A percentile compares a stretch with the other conserved stretches of the same genome.
phyloP scores from a whole-genome alignment of 2,329 filamentous ascomycete genomes.

The Fusarium nurragi region DNA sequence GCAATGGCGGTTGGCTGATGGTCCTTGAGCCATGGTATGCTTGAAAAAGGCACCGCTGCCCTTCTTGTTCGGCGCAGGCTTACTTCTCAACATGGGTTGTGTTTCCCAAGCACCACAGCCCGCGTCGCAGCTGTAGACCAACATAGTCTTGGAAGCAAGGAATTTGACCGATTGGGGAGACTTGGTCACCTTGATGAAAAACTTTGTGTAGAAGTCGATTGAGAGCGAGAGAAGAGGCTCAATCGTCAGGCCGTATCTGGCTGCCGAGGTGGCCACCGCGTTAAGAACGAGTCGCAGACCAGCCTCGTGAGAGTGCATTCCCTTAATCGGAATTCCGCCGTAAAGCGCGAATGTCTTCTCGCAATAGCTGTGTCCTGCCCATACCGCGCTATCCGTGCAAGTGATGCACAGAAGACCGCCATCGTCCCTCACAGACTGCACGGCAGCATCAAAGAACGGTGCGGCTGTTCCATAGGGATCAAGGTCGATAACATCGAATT shows the following conservation, averaged over 20 bases:
- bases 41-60: constrained; percentile 78
- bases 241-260: constrained; percentile 85
- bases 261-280: constrained; percentile 80
- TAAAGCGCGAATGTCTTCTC: constrained; percentile 97
- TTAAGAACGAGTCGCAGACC: constrained; percentile 88
- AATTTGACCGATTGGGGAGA: constrained; percentile 91
- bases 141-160: constrained; percentile 88
- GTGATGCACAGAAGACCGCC: constrained; percentile 94
- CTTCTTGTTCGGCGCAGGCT: constrained; percentile 73
- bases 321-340: constrained; percentile 87
- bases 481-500: constrained; percentile 94
- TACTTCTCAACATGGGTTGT: constrained; percentile 79
- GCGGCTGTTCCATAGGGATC: constrained; percentile 96
- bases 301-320: constrained; percentile 85
- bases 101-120: constrained; percentile 94
- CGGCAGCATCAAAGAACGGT: constrained; percentile 88
- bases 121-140: constrained; percentile 88
- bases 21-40: constrained; percentile 77
- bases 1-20: constrained; percentile 73
- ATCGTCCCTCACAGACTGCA: constrained; percentile 84
- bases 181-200: constrained; percentile 85
- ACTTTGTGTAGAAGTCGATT: constrained; percentile 92
- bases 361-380: constrained; percentile 91
- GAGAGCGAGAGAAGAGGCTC: constrained; percentile 92
- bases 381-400: constrained; percentile 95